Evolutionary conservation across 2,329 filamentous ascomycete genomes (phyloP).

Genomic region (Fusarium sp.): DNA sequence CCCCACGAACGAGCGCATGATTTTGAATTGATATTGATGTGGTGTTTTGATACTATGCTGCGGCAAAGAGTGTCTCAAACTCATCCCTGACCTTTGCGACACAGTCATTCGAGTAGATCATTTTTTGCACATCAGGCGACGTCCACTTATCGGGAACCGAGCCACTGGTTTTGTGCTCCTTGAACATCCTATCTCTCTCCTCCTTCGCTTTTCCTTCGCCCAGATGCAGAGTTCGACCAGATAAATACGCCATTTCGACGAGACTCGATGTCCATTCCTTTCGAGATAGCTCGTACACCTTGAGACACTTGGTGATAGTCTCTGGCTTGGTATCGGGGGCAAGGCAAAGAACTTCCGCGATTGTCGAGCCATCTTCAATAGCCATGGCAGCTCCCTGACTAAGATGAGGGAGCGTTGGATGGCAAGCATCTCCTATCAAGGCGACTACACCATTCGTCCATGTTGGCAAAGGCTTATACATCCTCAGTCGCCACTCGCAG

Average conservation of each 20-base stretch:
- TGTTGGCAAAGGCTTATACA: conserved; percentile 70
- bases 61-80: conserved; percentile 40
- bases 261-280: conserved; percentile 47
- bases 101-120: conserved; percentile 74
- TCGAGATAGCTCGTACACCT: conserved; percentile 44
- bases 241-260: conserved; percentile 44
- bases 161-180: conserved; percentile 61
- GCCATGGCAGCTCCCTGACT: conserved; percentile 76
- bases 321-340: conserved; percentile 40
- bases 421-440: conserved; percentile 73
- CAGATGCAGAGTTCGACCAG: conserved; percentile 66
- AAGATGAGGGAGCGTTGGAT: conserved; percentile 75
- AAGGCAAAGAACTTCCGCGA: conserved; percentile 40
- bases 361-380: conserved; percentile 71
- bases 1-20: neutral
- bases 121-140: conserved; percentile 74
- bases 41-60: conserved; percentile 23
- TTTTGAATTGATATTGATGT: conserved; percentile 1
- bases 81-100: conserved; percentile 56
- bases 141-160: conserved; percentile 76
- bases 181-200: conserved; percentile 69
- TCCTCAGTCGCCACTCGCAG: conserved; percentile 74
- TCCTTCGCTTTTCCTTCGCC: conserved; percentile 69
- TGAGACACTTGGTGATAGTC: conserved; percentile 44
- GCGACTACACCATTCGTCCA: conserved; percentile 69